A percentile compares a stretch with the other conserved stretches of the same genome.
phyloP scores from a whole-genome alignment of 2,329 filamentous ascomycete genomes.

The Phyllosticta citriasiana region DNA sequence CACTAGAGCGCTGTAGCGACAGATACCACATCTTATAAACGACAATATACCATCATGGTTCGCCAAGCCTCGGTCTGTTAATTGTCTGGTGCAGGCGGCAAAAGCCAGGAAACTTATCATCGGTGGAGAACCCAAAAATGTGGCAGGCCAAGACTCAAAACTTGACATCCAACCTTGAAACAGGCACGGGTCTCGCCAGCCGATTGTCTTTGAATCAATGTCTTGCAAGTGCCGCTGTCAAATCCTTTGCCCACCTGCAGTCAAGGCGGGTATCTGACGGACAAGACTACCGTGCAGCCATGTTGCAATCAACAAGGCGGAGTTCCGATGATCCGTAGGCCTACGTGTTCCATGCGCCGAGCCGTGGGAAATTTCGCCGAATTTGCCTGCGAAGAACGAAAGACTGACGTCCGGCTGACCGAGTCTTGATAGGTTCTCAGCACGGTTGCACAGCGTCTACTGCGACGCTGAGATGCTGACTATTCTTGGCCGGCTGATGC shows the following conservation, averaged over 20 bases:
- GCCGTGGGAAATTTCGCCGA: neutral
- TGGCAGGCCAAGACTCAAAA: neutral
- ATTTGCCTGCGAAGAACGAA: neutral
- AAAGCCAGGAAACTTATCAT: neutral
- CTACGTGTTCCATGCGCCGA: neutral
- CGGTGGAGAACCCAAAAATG: neutral
- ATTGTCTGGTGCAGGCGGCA: neutral
- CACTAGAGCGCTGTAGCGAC: neutral
- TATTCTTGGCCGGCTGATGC: neutral
- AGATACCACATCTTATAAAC: neutral
- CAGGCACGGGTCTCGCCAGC: neutral
- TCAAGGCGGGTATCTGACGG: neutral
- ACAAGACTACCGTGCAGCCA: neutral
- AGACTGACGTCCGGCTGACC: neutral
- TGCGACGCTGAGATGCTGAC: neutral
- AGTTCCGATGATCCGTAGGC: neutral
- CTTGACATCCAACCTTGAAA: neutral
- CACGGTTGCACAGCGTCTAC: neutral
- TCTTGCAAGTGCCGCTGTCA: neutral
- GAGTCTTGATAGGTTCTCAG: neutral
- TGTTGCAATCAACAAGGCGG: neutral
- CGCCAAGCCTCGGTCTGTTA: neutral
- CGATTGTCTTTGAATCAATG: neutral
- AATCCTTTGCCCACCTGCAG: neutral
- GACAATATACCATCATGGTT: neutral